Base-by-base conservation (phyloP, 805 yeast species). In the Metschnikowia cubensis region DNA sequence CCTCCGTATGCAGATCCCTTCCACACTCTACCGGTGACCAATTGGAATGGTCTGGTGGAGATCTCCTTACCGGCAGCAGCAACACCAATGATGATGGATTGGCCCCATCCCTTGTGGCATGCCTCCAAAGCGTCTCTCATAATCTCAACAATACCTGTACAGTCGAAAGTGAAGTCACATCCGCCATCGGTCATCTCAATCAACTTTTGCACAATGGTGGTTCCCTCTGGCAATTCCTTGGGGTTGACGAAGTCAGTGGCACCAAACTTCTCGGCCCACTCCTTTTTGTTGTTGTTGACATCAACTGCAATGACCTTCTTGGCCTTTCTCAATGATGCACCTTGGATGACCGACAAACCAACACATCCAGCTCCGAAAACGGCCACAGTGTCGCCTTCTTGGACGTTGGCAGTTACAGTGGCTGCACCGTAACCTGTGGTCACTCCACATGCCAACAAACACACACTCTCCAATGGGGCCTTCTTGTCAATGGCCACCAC, bases 1-100 rank as follows among this genome's bases (percentile, higher is more conserved):
- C 98, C 99, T 64, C 99, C 99, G 62, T 89, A 94, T n/a, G 99
- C 99, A 65, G 96, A 89, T 62, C 99, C 99, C 70, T 82, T 87
- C 98, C 99, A 92, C 47, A 88, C 96, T 75, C 99, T 85, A 61
- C 99, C 99, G 38, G 98, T 94, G 57, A 94, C 98, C 70, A 94
- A 82, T 77, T 92, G 98, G 88, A 94, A 94, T 54, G 99, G 99
- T 74, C 98, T 84, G 43, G 98, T 94, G 51, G 96, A 73, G 57
- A 95, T 91, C 75, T 94, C 98, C 73, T 90, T 79, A 58, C 99
- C 99, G 37, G 97, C 96, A 59, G 97, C 96, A 43, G 99, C 99
- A 60, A 94, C 99, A 70, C 99, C 99, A 66, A 94, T 94, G 63
- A 94, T 77, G 60, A 92, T 80, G 20, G 97, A 89, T 66, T 85